Evolutionary conservation across 352 stramenopile genomes (phyloP).

Genomic region (Phytopythium mirpurense): DNA sequence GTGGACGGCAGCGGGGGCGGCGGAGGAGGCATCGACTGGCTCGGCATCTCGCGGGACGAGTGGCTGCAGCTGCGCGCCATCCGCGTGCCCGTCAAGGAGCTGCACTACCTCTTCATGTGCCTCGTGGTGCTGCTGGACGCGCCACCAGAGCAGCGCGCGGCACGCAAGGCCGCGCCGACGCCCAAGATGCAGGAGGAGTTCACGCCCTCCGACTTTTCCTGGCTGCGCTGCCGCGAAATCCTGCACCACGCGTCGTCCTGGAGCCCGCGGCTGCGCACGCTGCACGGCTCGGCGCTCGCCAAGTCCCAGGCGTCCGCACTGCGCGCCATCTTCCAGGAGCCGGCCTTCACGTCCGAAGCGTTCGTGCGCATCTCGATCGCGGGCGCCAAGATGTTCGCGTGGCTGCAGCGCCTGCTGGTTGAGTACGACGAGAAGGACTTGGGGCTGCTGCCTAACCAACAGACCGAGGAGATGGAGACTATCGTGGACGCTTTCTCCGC

Average conservation of each 20-base stretch:
- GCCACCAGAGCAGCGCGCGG: slow-evolving; percentile 27
- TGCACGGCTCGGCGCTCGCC: slow-evolving; percentile 31
- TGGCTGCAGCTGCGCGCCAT: slow-evolving; percentile 59
- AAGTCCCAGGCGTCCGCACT: slow-evolving; percentile 45
- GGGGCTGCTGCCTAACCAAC: slow-evolving; percentile 24
- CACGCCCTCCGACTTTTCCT: slow-evolving; percentile 54
- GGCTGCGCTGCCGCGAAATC: slow-evolving; percentile 50
- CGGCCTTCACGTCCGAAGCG: slow-evolving; percentile 38
- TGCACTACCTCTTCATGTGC: slow-evolving; percentile 80
- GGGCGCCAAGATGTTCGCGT: slow-evolving; percentile 56
- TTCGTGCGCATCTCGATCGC: slow-evolving; percentile 52
- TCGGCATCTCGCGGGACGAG: slow-evolving; percentile 63
- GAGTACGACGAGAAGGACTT: slow-evolving; percentile 53
- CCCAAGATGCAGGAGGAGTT: slow-evolving; percentile 46
- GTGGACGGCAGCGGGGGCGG: slow-evolving; percentile 13
- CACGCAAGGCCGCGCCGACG: slow-evolving; percentile 27
- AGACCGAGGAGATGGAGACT: slow-evolving; percentile 6
- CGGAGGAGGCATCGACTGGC: slow-evolving; percentile 39
- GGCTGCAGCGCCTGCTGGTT: slow-evolving; percentile 55
- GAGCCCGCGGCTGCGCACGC: slow-evolving; percentile 29
- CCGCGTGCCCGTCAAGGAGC: slow-evolving; percentile 55
- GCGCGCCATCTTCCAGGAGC: slow-evolving; percentile 58
- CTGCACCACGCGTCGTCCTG: slow-evolving; percentile 45
- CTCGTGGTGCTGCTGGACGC: slow-evolving; percentile 60
- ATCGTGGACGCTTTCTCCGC: slow-evolving; percentile 2